phyloP scores from a whole-genome alignment of 768 basidiomycete species.

The Phallus indusiatus region DNA sequence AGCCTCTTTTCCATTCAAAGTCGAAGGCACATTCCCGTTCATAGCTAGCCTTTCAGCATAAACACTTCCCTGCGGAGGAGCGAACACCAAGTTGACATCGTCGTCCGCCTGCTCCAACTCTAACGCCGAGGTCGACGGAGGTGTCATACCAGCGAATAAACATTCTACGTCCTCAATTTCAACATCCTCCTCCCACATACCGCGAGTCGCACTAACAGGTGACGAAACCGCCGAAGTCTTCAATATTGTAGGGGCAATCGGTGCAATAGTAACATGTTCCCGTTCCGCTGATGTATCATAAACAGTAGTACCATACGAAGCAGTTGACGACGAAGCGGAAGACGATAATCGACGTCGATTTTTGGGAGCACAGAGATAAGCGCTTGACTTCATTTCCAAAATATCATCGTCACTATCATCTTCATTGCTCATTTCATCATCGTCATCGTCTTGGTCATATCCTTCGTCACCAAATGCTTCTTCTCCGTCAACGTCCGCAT shows the following conservation, averaged over 20 bases:
- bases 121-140: slow-evolving; percentile 20
- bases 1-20: background rate
- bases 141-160: slow-evolving; percentile 15
- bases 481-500: slow-evolving; percentile 20
- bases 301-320: slow-evolving; percentile 3
- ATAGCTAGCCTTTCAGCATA: slow-evolving; percentile 8
- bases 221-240: slow-evolving; percentile 46
- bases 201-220: background rate
- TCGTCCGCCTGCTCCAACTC: slow-evolving; percentile 22
- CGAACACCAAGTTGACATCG: slow-evolving; percentile 4
- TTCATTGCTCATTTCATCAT: slow-evolving; percentile 20
- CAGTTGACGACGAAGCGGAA: slow-evolving; percentile 17
- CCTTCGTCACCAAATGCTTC: slow-evolving; percentile 10
- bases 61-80: slow-evolving; percentile 8
- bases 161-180: background rate
- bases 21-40: background rate
- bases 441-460: slow-evolving; percentile 15
- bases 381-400: slow-evolving; percentile 8
- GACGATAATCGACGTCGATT: slow-evolving; percentile 13
- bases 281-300: slow-evolving; percentile 21
- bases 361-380: slow-evolving; percentile 12
- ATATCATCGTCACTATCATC: slow-evolving; percentile 9
- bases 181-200: slow-evolving; percentile 5
- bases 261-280: slow-evolving; percentile 60
- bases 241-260: slow-evolving; percentile 73